These are phyloP conservation scores for Penicillium crystallinum DNA, from an alignment of 495 filamentous ascomycete genomes.

Conservation along the genomic window DNA sequence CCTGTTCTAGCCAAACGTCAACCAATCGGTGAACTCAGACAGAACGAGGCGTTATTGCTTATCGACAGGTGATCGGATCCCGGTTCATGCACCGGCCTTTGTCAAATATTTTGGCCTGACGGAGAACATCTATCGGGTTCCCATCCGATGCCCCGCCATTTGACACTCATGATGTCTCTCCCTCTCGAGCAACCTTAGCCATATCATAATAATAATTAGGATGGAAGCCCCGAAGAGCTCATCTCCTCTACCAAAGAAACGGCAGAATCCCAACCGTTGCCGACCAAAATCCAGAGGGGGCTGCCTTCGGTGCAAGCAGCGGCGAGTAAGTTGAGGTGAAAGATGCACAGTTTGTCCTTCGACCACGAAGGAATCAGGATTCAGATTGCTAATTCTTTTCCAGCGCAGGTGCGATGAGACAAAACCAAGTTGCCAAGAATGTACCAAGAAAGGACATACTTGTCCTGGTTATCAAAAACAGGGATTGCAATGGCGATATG, in stretches of 20 bases:
- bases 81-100: background rate
- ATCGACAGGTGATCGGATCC: slow-evolving; percentile 7
- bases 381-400: slow-evolving; percentile 1
- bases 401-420: slow-evolving; percentile 25
- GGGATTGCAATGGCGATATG: slow-evolving; percentile 22
- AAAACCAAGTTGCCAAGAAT: slow-evolving; percentile 24
- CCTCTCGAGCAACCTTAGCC: background rate
- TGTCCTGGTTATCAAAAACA: slow-evolving; percentile 24
- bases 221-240: background rate
- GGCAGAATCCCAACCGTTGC: slow-evolving; percentile 24
- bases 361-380: background rate
- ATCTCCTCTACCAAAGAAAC: slow-evolving; percentile 3
- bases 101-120: background rate
- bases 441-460: slow-evolving; percentile 12
- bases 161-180: background rate
- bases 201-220: background rate
- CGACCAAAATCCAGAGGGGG: slow-evolving; percentile 24
- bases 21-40: background rate
- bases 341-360: slow-evolving; percentile 1
- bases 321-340: slow-evolving; percentile 22
- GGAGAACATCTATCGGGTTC: background rate
- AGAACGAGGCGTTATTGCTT: background rate
- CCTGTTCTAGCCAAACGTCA: background rate
- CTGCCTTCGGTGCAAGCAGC: slow-evolving; percentile 23
- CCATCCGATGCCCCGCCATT: background rate